phyloP scores from a whole-genome alignment of 768 basidiomycete genomes.

The Suillus spraguei region DNA sequence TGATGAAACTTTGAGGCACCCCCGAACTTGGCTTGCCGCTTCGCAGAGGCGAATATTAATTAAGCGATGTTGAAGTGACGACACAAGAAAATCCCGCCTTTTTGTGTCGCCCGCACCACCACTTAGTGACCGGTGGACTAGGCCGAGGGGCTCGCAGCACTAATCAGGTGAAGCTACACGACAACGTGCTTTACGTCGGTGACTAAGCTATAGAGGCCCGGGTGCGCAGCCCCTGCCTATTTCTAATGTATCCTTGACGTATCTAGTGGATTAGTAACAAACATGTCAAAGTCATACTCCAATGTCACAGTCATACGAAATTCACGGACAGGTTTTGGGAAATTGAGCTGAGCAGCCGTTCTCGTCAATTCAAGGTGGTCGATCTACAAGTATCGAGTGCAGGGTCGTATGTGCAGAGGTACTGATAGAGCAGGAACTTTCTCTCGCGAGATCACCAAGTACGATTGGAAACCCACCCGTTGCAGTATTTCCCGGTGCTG shows the following conservation, averaged over 20 bases:
- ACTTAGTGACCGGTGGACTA: not conserved
- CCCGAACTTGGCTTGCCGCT: not conserved
- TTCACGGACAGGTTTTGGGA: not conserved
- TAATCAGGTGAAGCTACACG: too few species aligned
- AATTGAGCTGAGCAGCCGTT: slow-evolving; percentile 38
- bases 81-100: not conserved
- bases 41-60: not conserved
- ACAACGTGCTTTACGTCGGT: too few species aligned
- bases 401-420: slow-evolving; percentile 43
- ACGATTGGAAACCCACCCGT: slow-evolving; percentile 43
- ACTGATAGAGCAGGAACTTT: slow-evolving; percentile 45
- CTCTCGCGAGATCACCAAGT: slow-evolving; percentile 51
- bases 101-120: not conserved
- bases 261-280: not conserved
- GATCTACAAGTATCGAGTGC: slow-evolving; percentile 45
- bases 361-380: slow-evolving; percentile 44
- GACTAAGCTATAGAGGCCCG: too few species aligned
- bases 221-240: too few species aligned
- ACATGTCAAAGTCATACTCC: not conserved
- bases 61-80: not conserved
- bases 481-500: slow-evolving; percentile 31
- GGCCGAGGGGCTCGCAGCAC: too few species aligned
- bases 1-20: not conserved
- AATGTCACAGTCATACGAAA: not conserved
- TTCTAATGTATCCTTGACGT: not conserved